Conservation (phyloP, 2,329 filamentous ascomycete genomes). For the Coleophoma cylindrospora region DNA sequence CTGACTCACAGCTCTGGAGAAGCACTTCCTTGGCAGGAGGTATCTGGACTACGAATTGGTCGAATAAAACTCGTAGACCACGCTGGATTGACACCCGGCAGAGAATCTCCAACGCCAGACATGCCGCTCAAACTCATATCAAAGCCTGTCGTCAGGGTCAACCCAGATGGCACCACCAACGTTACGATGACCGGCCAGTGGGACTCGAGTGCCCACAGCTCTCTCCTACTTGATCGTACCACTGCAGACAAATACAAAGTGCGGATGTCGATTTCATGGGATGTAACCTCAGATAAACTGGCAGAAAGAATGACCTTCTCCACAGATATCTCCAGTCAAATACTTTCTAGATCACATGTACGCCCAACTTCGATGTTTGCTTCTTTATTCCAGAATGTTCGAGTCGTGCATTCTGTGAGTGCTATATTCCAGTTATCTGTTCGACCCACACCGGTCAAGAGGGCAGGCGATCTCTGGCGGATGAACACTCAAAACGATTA, state of each 20-base stretch:
- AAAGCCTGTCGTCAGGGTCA: constrained; percentile 74
- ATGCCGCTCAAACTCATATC: constrained; percentile 73
- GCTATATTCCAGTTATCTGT: constrained; percentile 83
- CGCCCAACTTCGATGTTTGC: constrained; percentile 84
- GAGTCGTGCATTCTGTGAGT: constrained; percentile 82
- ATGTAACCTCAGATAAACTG: constrained; percentile 76
- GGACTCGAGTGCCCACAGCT: constrained; percentile 92
- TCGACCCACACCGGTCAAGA: constrained; percentile 83
- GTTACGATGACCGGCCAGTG: constrained; percentile 88
- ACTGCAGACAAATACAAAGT: constrained; percentile 92
- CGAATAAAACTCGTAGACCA: constrained; percentile 80
- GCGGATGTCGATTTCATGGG: constrained; percentile 82
- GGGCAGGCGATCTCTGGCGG: constrained; percentile 89
- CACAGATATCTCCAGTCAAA: constrained; percentile 75
- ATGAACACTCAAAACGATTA: constrained; percentile 95
- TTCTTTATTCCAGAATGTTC: constrained; percentile 76
- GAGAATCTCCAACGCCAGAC: constrained; percentile 66
- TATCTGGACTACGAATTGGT: constrained; percentile 72
- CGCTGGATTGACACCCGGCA: constrained; percentile 77
- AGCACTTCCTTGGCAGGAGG: constrained; percentile 81
- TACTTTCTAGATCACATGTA: constrained; percentile 77
- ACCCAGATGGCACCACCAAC: constrained; percentile 84
- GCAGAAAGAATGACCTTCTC: constrained; percentile 86
- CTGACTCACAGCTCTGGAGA: constrained; percentile 91
- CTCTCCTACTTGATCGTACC: constrained; percentile 85